Evolutionary conservation across 768 basidiomycete genomes (phyloP).

Genomic region (Tulasnella sp.): DNA sequence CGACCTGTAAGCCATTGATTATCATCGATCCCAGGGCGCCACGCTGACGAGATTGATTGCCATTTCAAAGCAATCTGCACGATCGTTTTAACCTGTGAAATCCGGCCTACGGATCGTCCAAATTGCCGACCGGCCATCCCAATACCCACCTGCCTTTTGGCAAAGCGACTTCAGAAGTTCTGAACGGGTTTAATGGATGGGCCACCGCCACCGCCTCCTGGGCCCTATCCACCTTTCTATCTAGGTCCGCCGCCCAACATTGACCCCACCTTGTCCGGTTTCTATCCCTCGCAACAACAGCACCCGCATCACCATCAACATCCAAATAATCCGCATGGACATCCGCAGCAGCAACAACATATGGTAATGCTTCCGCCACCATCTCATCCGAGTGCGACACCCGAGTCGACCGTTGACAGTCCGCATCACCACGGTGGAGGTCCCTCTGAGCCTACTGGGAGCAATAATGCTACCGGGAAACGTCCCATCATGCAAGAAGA

Average conservation of each 20-base stretch:
- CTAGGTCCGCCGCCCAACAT: conserved; percentile 52
- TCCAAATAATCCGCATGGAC: background rate
- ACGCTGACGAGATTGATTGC: no score
- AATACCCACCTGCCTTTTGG: no score
- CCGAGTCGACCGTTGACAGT: conserved; percentile 44
- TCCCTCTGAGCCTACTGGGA: conserved; percentile 28
- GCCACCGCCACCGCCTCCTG: background rate
- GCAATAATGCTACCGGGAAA: background rate
- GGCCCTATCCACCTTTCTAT: conserved; percentile 29
- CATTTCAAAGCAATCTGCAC: no score
- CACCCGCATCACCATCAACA: conserved; percentile 34
- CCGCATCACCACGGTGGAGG: conserved; percentile 59
- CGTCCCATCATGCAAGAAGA: conserved; percentile 6
- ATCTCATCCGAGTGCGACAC: conserved; percentile 66
- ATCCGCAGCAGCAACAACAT: background rate
- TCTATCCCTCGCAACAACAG: conserved; percentile 35
- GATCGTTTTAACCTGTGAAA: background rate
- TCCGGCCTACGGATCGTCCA: background rate
- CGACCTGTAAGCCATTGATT: no score
- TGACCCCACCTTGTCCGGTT: conserved; percentile 55
- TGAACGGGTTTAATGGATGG: no score
- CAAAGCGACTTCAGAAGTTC: no score
- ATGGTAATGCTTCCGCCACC: conserved; percentile 33
- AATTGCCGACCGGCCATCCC: background rate
- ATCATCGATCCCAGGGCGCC: no score